Conservation (phyloP, 2,329 filamentous ascomycete genomes). For the Penicillium thymicola region DNA sequence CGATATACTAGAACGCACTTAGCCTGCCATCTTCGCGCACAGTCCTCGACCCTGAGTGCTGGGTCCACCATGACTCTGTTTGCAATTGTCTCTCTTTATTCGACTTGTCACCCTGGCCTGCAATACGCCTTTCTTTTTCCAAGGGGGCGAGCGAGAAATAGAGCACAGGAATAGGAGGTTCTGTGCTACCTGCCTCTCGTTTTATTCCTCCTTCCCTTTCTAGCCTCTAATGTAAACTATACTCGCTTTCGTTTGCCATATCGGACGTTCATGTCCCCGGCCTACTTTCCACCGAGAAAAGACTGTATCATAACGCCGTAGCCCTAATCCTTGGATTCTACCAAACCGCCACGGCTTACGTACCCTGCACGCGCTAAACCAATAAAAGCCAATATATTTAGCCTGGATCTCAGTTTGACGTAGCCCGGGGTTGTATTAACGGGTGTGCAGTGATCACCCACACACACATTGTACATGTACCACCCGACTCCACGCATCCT, state of each 20-base stretch:
- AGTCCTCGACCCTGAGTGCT: constrained; percentile 14
- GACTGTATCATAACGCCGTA: neutral
- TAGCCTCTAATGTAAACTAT: neutral
- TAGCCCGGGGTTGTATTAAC: constrained; percentile 16
- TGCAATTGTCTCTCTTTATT: constrained; percentile 2
- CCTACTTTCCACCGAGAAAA: neutral
- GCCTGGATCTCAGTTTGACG: constrained; percentile 2
- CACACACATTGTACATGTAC: constrained; percentile 15
- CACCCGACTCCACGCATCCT: constrained; percentile 7
- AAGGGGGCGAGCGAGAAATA: neutral
- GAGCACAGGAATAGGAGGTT: neutral
- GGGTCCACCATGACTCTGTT: constrained; percentile 6
- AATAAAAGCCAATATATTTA: neutral
- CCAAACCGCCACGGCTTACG: neutral
- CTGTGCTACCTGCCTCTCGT: neutral
- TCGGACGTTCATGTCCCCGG: neutral
- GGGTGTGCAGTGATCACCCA: constrained; percentile 11
- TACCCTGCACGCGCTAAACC: neutral
- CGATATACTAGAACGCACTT: constrained; percentile 3
- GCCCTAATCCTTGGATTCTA: neutral
- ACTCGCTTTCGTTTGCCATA: constrained; percentile 4
- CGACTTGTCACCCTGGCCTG: neutral
- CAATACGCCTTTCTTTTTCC: neutral
- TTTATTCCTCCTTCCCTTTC: neutral
- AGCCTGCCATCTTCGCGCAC: constrained; percentile 1